phyloP scores from a whole-genome alignment of 495 filamentous ascomycete genomes.

The Chaetomium cochliodes region DNA sequence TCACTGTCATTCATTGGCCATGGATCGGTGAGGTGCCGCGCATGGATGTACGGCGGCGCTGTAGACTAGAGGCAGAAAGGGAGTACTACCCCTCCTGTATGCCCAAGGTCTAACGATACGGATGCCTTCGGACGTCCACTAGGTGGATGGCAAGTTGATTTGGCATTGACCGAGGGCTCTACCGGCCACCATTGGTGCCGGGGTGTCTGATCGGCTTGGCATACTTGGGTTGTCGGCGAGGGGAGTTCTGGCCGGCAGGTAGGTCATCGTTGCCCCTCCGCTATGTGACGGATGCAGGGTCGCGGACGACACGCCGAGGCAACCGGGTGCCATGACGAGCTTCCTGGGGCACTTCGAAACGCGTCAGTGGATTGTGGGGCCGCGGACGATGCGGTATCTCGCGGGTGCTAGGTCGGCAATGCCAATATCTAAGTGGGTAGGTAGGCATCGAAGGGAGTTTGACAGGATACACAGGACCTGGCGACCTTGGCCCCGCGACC shows the following conservation, averaged over 20 bases:
- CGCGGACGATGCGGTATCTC: too few species aligned
- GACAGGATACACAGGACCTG: too few species aligned
- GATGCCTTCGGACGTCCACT: background rate
- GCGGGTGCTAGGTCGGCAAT: too few species aligned
- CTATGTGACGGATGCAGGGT: background rate
- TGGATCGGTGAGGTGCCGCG: background rate
- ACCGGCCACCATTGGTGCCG: background rate
- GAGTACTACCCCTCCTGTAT: background rate
- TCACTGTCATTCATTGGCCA: background rate
- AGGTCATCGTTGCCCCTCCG: background rate
- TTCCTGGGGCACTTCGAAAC: background rate
- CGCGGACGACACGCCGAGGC: background rate
- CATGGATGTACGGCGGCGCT: too few species aligned
- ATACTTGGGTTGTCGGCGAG: background rate
- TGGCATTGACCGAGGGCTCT: background rate
- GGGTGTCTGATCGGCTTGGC: background rate
- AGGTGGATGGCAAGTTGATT: background rate
- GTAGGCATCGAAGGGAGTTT: too few species aligned
- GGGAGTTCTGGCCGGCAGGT: background rate
- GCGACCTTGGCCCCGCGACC: too few species aligned
- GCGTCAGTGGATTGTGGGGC: background rate
- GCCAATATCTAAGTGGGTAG: too few species aligned
- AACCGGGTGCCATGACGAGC: background rate
- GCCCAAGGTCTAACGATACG: background rate
- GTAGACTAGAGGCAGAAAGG: too few species aligned